Evolutionary conservation across 495 filamentous ascomycete species (phyloP).

Genomic region (Opeltia flavorubescens): DNA sequence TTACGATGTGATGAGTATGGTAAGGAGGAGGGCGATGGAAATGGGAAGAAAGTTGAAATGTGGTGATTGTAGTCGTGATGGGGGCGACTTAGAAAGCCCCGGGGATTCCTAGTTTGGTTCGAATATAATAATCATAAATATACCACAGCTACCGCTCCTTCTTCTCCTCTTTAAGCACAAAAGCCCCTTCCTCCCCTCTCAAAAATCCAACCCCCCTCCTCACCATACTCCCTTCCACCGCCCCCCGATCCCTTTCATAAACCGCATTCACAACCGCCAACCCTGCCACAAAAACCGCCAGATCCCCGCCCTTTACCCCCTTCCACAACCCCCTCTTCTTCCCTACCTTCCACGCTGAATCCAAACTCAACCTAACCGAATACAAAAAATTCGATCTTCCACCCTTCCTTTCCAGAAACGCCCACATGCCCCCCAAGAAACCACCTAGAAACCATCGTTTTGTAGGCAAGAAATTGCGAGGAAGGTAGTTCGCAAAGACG

Average conservation of each 20-base stretch:
- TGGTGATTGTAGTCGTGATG: no score
- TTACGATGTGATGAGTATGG: neutral
- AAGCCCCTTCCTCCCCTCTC: slow-evolving; percentile 44
- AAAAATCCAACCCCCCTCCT: slow-evolving; percentile 63
- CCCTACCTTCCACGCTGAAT: slow-evolving; percentile 81
- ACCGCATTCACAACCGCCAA: slow-evolving; percentile 65
- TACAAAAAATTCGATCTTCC: slow-evolving; percentile 45
- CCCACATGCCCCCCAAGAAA: slow-evolving; percentile 67
- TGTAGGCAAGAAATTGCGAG: slow-evolving; percentile 58
- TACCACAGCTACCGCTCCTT: neutral
- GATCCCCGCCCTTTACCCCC: slow-evolving; percentile 66
- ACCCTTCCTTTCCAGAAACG: slow-evolving; percentile 42
- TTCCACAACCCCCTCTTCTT: slow-evolving; percentile 74
- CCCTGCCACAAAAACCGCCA: slow-evolving; percentile 63
- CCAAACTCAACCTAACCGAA: slow-evolving; percentile 54
- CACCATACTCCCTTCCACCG: slow-evolving; percentile 50
- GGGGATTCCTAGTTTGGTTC: no score
- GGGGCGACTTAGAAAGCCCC: no score
- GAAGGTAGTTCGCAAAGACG: slow-evolving; percentile 66
- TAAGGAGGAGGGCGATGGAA: no score
- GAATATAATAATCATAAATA: no score
- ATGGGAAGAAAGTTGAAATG: no score
- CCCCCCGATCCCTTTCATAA: slow-evolving; percentile 54
- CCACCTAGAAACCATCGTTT: slow-evolving; percentile 82
- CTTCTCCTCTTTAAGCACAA: neutral